A percentile compares a stretch with the other conserved stretches of the same genome.
These are phyloP conservation scores for Falciphora oryzae DNA, from an alignment of 2,329 filamentous ascomycete genomes.

Conservation along the genomic window DNA sequence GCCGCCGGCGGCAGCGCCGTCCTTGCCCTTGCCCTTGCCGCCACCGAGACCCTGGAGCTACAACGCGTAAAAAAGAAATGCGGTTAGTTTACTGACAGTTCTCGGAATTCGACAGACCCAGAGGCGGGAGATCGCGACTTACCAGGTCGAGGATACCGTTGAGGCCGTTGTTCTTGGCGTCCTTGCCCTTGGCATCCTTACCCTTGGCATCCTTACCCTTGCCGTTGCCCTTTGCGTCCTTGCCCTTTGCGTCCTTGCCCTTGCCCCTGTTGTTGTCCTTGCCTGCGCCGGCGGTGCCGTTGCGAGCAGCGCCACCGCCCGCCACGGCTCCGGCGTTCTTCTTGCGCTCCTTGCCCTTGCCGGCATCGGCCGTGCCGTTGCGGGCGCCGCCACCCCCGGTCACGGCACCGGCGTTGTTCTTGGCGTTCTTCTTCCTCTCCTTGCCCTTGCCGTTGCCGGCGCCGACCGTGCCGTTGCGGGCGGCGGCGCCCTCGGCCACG, in stretches of 20 bases:
- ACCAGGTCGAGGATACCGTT: not conserved
- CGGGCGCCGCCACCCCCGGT: not conserved
- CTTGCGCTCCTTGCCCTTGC: not conserved
- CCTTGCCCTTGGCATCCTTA: not conserved
- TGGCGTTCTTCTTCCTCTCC: too few relatives aligned
- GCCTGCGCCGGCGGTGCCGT: not conserved
- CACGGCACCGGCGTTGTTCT: not conserved
- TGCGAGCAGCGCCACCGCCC: not conserved
- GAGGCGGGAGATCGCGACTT: not conserved
- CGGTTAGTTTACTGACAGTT: not conserved
- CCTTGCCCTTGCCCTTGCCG: conserved; percentile 3
- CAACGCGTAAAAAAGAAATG: not conserved
- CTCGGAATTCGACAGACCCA: not conserved
- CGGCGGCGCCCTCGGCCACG: not conserved
- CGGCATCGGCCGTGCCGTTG: not conserved
- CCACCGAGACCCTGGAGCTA: not conserved
- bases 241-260: not conserved
- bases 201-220: conserved; percentile 1
- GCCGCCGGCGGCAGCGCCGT: not conserved
- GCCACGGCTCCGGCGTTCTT: not conserved
- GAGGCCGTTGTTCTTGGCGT: not conserved
- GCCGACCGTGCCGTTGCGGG: not conserved
- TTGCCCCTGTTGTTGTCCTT: not conserved
- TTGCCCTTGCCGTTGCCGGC: not conserved
- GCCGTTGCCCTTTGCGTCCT: not conserved